Base-by-base conservation (phyloP, 768 basidiomycete species). In the Boletus coccyginus region DNA sequence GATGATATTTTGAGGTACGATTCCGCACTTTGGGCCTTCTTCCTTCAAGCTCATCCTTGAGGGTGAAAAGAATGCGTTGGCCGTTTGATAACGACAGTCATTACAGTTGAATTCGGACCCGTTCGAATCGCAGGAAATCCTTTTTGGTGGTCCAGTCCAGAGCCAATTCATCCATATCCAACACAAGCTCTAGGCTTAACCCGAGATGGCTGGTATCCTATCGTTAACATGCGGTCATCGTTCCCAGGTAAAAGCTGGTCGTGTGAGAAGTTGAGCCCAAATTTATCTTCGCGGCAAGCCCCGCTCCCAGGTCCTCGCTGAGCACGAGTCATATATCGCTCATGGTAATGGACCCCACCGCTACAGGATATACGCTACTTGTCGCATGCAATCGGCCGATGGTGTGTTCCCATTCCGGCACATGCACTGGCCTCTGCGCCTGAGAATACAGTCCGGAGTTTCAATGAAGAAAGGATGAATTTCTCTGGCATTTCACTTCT, bases 231-330 rank as follows among this genome's bases (percentile, higher is more conserved):
- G 7, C 16, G 27, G 27, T 14, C 7, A 17, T 32, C 7, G 5
- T 53, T 56, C 52, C 35, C 61, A 63, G 45, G 45, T n/a, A 33
- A 42, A 44, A 42, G 32, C 16, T 2, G 24, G 27, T 55, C 42
- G 41, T 50, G 58, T 27, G 50, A 44, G 1, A 36, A 36, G 13
- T 36, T 14, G 35, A 14, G 14, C 14, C 35, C 14, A 14, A 36
- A 43, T 53, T 31, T 46, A 46, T 17, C 21, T 46, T 59, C 7
- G 27, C 27, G 27, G 27, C 14, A 31, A 31, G 21, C 36, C 9
- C 7, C 7, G 10, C 14, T 38, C 43, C 17, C 47, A 47, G 33
- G 8, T 39, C 21, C 6, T 16, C 19, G 19, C 7, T 3, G 36
- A 24, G 13, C 24, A 38, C 27, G 14, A 24, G 27, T 50, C 35